phyloP scores from a whole-genome alignment of 2,329 filamentous ascomycete species.

The Metarhizium anisopliae region DNA sequence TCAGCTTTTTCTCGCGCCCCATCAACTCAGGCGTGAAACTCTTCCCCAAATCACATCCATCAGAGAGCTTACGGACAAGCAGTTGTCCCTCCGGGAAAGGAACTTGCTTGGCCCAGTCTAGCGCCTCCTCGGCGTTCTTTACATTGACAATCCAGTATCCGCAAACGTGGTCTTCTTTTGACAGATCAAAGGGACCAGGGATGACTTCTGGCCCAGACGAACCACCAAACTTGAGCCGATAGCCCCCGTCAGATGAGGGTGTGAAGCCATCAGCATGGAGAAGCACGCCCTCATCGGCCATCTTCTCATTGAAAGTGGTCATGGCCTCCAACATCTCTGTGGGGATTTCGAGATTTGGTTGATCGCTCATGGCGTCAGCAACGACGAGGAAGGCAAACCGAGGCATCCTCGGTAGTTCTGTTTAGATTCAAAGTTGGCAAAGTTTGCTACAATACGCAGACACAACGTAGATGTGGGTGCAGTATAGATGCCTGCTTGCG shows the following conservation, averaged over 20 bases:
- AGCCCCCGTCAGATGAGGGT: slow-evolving; percentile 16
- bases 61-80: slow-evolving; percentile 15
- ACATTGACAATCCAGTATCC: slow-evolving; percentile 23
- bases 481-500: neutral
- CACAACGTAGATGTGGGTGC: neutral
- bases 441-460: neutral
- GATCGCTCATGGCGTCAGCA: slow-evolving; percentile 15
- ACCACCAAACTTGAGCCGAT: slow-evolving; percentile 16
- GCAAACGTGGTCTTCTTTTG: slow-evolving; percentile 16
- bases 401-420: slow-evolving; percentile 13
- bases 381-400: slow-evolving; percentile 22
- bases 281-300: slow-evolving; percentile 17
- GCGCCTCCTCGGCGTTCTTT: slow-evolving; percentile 18
- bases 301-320: slow-evolving; percentile 18
- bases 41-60: slow-evolving; percentile 13
- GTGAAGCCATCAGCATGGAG: slow-evolving; percentile 18
- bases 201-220: slow-evolving; percentile 10
- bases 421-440: neutral
- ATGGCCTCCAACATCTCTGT: slow-evolving; percentile 16
- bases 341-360: slow-evolving; percentile 5
- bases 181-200: slow-evolving; percentile 21
- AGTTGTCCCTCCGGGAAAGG: slow-evolving; percentile 17
- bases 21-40: slow-evolving; percentile 11
- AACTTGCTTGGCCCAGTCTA: slow-evolving; percentile 21
- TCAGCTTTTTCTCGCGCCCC: slow-evolving; percentile 6